Base-by-base conservation (phyloP, 495 filamentous ascomycete genomes). In the Glutinoglossum americanum region DNA sequence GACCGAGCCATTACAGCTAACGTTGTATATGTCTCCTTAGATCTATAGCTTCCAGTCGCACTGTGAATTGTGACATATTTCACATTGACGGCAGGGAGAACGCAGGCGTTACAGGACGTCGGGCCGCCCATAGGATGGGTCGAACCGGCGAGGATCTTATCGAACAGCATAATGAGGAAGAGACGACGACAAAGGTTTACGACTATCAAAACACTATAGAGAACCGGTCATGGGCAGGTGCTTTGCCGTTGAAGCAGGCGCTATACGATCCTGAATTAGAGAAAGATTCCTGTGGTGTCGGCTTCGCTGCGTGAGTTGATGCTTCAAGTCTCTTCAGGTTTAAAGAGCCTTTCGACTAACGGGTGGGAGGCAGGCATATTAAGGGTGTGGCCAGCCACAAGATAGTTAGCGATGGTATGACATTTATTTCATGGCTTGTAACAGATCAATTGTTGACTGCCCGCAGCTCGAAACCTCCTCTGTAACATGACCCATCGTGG, bases 401-500 rank as follows among this genome's bases (percentile, higher is more conserved):
- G 70, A 98, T 98, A 64, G 83, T 98, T 55, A 95, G 87, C 74
- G 92, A 98, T 96, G 92, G 88, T 94, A 75, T 72, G 83, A 70
- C 61, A 21, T 59, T 25, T 28, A 27, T 61, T 61, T 17, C 56
- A 48, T 60, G 48, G 3, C 26, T 7, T 47, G 9, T 3, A 9
- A 8, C 4, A 11, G 23, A 63, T 64, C 54, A 64, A 51, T 27
- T 15, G 49, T 10, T 53, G 15, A 10, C 44, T n/a, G 8, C 19
- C 28, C 32, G 41, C 64, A 93, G 88, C 92, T 55, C 84, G 87
- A 60, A 90, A 88, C 68, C 77, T 99, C 47, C 80, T 99, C 58
- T 99, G 93, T 74, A 99, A 99, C 76, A 99, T 99, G 92, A 97
- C 92, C 77, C 92, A 99, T 74, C 83, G 92, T 67, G 92, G 92